phyloP scores from a whole-genome alignment of 257 asterid genomes.

The Pogostemon cablin region DNA sequence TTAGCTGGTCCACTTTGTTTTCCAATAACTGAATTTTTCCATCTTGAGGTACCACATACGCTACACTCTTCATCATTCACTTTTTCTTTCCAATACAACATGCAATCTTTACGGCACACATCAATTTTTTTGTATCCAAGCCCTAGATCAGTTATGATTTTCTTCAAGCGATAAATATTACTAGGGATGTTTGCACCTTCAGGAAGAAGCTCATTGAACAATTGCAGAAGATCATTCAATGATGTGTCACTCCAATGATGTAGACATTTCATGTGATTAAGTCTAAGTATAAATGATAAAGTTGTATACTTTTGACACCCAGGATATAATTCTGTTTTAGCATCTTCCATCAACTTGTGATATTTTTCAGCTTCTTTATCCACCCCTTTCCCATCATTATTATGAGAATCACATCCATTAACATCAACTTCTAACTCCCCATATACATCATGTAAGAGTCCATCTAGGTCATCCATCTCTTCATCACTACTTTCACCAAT shows the following conservation, averaged over 20 bases:
- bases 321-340: neutral
- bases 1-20: neutral
- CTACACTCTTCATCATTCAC: neutral
- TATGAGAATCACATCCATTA: neutral
- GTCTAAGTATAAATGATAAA: neutral
- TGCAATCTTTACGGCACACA: neutral
- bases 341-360: neutral
- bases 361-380: neutral
- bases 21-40: neutral
- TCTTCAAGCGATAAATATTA: neutral
- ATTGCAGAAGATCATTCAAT: neutral
- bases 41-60: slow-evolving; percentile 2
- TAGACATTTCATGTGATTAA: neutral
- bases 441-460: neutral
- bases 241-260: neutral
- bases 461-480: neutral
- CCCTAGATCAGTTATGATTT: neutral
- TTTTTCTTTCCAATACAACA: neutral
- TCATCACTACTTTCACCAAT: neutral
- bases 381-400: neutral
- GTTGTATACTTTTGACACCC: neutral
- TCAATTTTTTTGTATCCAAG: neutral
- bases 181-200: neutral
- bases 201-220: neutral
- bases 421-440: neutral